Evolutionary conservation across 2,329 filamentous ascomycete genomes (phyloP), one percentile per base, ranked within the genome.

Genomic region (Aspergillus calidoustus): DNA sequence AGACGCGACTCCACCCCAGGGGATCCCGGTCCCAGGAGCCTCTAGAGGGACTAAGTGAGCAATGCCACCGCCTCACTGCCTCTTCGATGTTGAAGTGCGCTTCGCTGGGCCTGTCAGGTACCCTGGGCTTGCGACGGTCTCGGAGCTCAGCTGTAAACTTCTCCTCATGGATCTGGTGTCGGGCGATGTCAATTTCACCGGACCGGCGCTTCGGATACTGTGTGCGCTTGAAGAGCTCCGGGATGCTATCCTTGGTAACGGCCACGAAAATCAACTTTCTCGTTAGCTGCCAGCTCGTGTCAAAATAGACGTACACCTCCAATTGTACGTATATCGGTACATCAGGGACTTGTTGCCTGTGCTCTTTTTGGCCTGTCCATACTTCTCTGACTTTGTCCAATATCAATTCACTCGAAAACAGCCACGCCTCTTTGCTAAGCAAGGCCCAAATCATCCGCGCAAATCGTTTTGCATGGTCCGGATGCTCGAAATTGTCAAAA

Each of bases 381-480:
- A 44, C 38, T 46, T 54, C 22, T 44, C 52, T 43, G n/a, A 54
- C 52, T 30, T 9, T 23, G 22, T 54, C 52, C 7, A 54, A 28
- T 8, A 54, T 44, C 7, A 3, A 7, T 25, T 54, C 52, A 46
- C 38, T 54, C 11, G 34, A 15, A 46, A 54, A 54, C 3, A 17
- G 17, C 34, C n/a, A 54, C 13, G 52, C 7, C 2, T 44, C 52
- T 43, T 22, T 54, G 11, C 34, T 25, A n/a, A 54, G 22, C 23
- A 54, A 46, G 7, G 17, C 22, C 52, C 34, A 54, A 9, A 54
- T 2, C 13, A 23, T 6, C 9, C 38, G n/a, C 3, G 52, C 52
- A 46, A 54, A 54, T 17, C n/a, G n/a, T 30, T 25, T 46, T n/a
- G 52, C 52, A 25, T 44, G 52, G 23, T 54, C 52, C n/a, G 52